Evolutionary conservation across 2,329 filamentous ascomycete genomes (phyloP), one percentile per base, ranked within the genome.

Genomic region (Cladosporium colombiae): DNA sequence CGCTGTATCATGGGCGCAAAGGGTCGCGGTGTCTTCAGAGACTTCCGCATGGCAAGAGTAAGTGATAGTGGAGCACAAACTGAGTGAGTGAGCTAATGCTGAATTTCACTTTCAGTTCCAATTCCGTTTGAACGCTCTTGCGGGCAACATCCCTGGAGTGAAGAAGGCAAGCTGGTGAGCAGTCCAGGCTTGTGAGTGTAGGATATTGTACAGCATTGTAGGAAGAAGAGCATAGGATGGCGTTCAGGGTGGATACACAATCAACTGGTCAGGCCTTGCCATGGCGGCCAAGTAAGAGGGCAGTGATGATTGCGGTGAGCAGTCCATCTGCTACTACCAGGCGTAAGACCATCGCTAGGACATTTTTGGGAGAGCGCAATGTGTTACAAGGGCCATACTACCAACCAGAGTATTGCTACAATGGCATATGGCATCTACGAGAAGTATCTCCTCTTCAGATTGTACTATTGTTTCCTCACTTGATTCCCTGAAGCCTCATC

Each of bases 1-100:
- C 84, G 95, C 72, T 99, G 95, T 82, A 89, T 96, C 62, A 86
- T 94, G 77, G 93, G 93, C 70, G 95, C 95, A n/a, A 93, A 92
- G 78, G 90, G 90, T 21, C 86, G 92, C 72, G 92, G 93, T 89
- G 85, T 99, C n/a, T 84, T 98, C 70, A 88, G 92, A 65, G 94
- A 95, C 76, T 99, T 99, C 75, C 92, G 93, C 80, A 86, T 99
- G 85, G 89, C 90, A 66, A 86, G 94, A 82, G 94, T 98, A 85
- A 77, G 92, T 84, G 23, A 4, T n/a, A 13, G 56, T 18, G 21
- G 62, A 52, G 76, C 52, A 76, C 68, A 66, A 65, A 58, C 64
- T 46, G 40, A 46, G 40, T 46, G n/a, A 46, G 40, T 46, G 44
- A 31, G 35, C 56, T 50, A 67, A 64, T 62, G 63, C 53, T 70